A percentile compares a stretch with the other conserved stretches of the same genome.
Conservation (phyloP, 345 rosid genomes). For the Hibiscus mutabilis region DNA sequence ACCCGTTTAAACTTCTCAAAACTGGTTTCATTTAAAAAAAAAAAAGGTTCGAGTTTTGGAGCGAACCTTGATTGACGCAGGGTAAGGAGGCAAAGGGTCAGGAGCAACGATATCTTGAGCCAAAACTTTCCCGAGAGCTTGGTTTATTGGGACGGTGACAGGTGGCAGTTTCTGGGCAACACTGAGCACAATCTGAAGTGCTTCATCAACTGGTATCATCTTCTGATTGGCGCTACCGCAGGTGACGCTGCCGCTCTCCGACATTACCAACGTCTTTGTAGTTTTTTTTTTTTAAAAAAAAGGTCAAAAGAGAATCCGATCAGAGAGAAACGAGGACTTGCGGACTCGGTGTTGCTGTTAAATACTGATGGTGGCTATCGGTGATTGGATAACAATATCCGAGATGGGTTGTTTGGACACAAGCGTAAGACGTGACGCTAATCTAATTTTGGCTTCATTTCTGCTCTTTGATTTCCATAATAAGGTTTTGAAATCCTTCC, state of each 20-base stretch:
- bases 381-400: not conserved
- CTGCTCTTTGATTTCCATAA: too few species aligned
- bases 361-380: not conserved
- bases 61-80: constrained; percentile 78
- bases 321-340: not conserved
- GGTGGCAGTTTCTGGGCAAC: constrained; percentile 59
- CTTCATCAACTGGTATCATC: constrained; percentile 63
- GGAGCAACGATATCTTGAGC: constrained; percentile 79
- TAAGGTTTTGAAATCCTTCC: too few species aligned
- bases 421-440: not conserved
- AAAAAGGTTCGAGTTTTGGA: not conserved
- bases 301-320: not conserved
- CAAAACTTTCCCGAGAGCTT: constrained; percentile 72
- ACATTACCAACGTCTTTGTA: constrained; percentile 10
- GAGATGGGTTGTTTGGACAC: not conserved
- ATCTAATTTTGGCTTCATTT: too few species aligned
- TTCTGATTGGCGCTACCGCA: constrained; percentile 13
- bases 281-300: too few species aligned
- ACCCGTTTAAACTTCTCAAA: not conserved
- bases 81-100: constrained; percentile 92
- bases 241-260: constrained; percentile 16
- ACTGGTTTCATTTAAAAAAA: not conserved
- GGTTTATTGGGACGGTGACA: constrained; percentile 42
- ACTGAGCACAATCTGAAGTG: constrained; percentile 47
- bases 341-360: not conserved